Evolutionary conservation across 169 alveolate genomes (phyloP), one percentile per base, ranked within the genome.

Genomic region (Hepatocystis sp.): DNA sequence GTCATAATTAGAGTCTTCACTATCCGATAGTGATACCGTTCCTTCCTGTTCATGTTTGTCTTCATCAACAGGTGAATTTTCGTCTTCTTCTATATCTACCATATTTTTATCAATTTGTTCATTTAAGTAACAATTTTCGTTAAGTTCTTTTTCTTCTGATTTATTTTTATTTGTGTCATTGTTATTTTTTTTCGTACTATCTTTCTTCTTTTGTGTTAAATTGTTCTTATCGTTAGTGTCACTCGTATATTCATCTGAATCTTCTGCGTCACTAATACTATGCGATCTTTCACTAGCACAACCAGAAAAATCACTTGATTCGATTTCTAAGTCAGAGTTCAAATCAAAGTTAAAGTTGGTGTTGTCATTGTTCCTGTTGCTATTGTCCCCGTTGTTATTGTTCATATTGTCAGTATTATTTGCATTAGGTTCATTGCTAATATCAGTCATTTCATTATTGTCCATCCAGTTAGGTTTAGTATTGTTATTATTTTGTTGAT

Each of bases 301-400:
- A 15, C 19, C 56, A 7, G 89, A 81, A 36, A 81, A 81, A 65
- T 81, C 89, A 23, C 78, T 81, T 10, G 89, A 81, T 15, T 81
- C 89, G 19, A 81, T 81, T 47, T 81, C 84, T 51, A 81, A 81
- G 34, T 36, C 36, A 21, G 84, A 81, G 27, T 81, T 60, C 25
- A 71, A 44, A 23, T 58, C 58, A 28, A 28, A 58, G 13, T 27
- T 40, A 58, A 34, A 44, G 23, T 46, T 23, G 76, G 32, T 19
- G 44, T 36, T 19, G 15, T 5, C 42, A 58, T 42, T 49, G 1
- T 46, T 60, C 11, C 25, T 51, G 30, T 71, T 30, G 23, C 28
- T 21, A 28, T 25, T 55, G 28, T 63, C 4, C n/a, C 2, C 19
- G 8, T 8, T 8, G 4, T 15, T 63, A n/a, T 63, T 44, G n/a